Conservation (phyloP, 495 filamentous ascomycete genomes). For the Penicillium ochrochloron region DNA sequence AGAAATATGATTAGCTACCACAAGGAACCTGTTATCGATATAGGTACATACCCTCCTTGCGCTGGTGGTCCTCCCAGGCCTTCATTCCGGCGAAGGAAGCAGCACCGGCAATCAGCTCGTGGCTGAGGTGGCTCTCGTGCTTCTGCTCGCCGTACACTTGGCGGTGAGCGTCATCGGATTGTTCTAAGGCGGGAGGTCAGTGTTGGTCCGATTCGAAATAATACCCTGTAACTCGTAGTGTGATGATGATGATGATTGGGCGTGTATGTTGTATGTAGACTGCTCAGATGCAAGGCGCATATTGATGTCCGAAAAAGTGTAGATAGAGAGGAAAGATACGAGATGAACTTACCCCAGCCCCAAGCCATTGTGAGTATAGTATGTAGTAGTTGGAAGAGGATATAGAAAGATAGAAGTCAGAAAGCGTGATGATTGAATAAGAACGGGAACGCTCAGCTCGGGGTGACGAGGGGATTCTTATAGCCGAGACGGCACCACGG, state of each 20-base stretch:
- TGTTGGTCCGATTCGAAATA: conserved; percentile 13
- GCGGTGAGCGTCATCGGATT: conserved; percentile 61
- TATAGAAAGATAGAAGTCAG: conserved; percentile 13
- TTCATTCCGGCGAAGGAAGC: conserved; percentile 83
- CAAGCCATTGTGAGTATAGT: conserved; percentile 39
- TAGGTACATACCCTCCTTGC: conserved; percentile 62
- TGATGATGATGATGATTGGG: neutral
- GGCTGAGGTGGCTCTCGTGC: conserved; percentile 68
- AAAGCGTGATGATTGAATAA: conserved; percentile 16
- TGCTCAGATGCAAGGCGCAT: neutral
- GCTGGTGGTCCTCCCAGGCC: conserved; percentile 76
- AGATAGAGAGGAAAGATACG: neutral
- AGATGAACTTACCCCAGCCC: conserved; percentile 41
- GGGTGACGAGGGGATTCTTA: conserved; percentile 25
- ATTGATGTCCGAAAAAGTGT: neutral
- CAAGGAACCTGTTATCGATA: neutral
- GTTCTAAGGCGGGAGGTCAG: conserved; percentile 31
- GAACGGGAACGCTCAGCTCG: neutral
- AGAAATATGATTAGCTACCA: neutral
- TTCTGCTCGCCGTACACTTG: conserved; percentile 58
- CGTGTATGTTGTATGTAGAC: neutral
- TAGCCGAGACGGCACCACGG: conserved; percentile 19
- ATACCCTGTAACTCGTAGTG: neutral
- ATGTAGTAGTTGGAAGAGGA: conserved; percentile 14
- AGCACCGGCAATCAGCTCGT: conserved; percentile 76